Conservation (phyloP, 139 green algal species). For the Picochlorum sp. region DNA sequence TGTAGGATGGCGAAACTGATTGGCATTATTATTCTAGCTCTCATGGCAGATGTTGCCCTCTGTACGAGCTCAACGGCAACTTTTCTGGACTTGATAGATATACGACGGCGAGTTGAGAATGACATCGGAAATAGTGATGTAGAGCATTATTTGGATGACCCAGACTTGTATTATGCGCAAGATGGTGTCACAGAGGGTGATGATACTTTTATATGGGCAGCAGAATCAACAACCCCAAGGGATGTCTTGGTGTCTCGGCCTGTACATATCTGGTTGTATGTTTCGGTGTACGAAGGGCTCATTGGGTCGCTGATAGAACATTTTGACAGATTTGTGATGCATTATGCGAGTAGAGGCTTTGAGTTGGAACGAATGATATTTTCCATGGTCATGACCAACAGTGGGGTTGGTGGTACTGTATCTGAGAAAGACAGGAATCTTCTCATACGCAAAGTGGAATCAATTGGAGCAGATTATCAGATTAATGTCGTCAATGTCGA, state of each 20-base stretch:
- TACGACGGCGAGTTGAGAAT: neutral
- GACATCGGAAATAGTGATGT: neutral
- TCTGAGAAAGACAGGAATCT: neutral
- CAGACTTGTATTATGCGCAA: neutral
- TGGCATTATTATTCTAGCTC: too few relatives aligned
- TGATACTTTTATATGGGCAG: neutral
- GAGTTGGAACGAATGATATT: neutral
- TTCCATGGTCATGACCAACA: neutral
- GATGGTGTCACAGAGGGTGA: neutral
- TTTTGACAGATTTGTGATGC: neutral
- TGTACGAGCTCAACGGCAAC: too few relatives aligned
- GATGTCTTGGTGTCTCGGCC: neutral
- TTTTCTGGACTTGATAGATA: neutral
- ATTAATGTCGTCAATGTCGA: conserved; percentile 1
- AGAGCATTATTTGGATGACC: neutral
- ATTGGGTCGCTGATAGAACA: too few relatives aligned
- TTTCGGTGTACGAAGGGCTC: too few relatives aligned
- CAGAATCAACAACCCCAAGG: neutral
- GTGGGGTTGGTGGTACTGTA: neutral
- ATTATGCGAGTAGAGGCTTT: conserved; percentile 1
- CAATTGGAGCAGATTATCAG: conserved; percentile 11
- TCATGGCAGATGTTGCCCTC: too few relatives aligned
- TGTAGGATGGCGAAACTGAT: too few relatives aligned
- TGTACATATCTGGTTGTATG: neutral
- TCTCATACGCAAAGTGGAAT: neutral